A percentile compares a stretch with the other conserved stretches of the same genome.
Evolutionary conservation across 805 yeast species (phyloP).

Genomic region (Saccharomycopsis lassenensis): DNA sequence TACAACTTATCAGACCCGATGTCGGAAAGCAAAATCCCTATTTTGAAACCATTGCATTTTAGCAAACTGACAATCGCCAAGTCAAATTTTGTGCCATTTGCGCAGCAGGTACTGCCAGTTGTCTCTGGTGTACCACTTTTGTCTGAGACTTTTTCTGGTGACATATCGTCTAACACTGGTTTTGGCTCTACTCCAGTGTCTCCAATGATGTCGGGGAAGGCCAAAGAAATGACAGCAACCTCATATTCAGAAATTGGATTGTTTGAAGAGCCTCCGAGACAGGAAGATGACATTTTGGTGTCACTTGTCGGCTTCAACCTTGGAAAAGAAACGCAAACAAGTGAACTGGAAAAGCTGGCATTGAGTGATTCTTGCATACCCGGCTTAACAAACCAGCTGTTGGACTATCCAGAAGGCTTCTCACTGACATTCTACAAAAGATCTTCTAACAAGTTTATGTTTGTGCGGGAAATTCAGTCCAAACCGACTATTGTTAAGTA

Average conservation of each 20-base stretch:
- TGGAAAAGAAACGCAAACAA: neutral
- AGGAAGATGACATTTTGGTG: conserved; percentile 11
- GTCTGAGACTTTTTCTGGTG: neutral
- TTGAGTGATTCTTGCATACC: too few species aligned
- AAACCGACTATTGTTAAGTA: conserved; percentile 33
- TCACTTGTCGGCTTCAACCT: conserved; percentile 15
- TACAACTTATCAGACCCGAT: too few species aligned
- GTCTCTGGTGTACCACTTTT: neutral
- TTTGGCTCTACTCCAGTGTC: too few species aligned
- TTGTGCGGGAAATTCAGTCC: conserved; percentile 38
- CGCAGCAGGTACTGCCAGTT: neutral
- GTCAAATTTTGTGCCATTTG: conserved; percentile 1
- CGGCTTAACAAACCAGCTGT: too few species aligned
- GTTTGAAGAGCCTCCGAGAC: conserved; percentile 1
- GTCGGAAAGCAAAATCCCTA: too few species aligned
- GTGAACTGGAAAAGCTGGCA: too few species aligned
- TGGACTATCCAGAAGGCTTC: conserved; percentile 41
- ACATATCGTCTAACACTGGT: too few species aligned
- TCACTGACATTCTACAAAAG: conserved; percentile 39
- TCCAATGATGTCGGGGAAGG: neutral
- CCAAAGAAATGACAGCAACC: neutral
- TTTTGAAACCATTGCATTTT: neutral
- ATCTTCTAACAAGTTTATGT: conserved; percentile 40
- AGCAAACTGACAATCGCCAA: neutral
- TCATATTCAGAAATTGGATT: too few species aligned